Evolutionary conservation across 225 moss, liverwort and hornwort species (phyloP).

Genomic region (Antitrichia curtipendula): DNA sequence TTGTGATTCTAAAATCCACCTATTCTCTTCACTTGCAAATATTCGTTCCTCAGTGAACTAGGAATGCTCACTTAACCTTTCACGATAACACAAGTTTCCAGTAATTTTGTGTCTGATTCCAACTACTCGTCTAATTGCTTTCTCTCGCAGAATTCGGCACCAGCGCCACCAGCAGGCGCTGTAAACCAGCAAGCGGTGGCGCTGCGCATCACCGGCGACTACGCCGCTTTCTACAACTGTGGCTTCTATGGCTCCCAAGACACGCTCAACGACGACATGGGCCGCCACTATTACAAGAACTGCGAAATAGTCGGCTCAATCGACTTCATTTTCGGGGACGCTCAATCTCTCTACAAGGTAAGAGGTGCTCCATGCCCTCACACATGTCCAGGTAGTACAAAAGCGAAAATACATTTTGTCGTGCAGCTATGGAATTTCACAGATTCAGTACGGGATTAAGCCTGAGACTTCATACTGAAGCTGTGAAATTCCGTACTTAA

Average conservation of each 20-base stretch:
- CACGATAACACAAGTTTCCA: background rate
- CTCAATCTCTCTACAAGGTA: conserved; percentile 35
- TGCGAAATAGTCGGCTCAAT: conserved; percentile 45
- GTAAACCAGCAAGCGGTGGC: conserved; percentile 47
- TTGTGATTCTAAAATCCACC: background rate
- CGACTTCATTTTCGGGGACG: conserved; percentile 51
- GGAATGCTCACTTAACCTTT: background rate
- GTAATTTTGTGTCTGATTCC: background rate
- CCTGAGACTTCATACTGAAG: background rate
- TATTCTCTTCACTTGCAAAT: background rate
- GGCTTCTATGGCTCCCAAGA: conserved; percentile 44
- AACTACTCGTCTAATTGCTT: background rate
- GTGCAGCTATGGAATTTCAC: background rate
- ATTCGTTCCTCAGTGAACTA: background rate
- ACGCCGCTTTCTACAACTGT: conserved; percentile 31
- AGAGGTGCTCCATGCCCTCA: background rate
- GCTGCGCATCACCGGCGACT: conserved; percentile 32
- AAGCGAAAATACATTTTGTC: no score
- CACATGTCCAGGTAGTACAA: background rate
- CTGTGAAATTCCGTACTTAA: background rate
- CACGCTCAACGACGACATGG: conserved; percentile 42
- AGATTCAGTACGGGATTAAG: no score
- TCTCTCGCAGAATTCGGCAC: conserved; percentile 23
- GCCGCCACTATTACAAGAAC: conserved; percentile 43
- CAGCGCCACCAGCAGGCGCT: conserved; percentile 32